Base-by-base conservation (phyloP, 441 rosid genomes). In the Metrosideros polymorpha region DNA sequence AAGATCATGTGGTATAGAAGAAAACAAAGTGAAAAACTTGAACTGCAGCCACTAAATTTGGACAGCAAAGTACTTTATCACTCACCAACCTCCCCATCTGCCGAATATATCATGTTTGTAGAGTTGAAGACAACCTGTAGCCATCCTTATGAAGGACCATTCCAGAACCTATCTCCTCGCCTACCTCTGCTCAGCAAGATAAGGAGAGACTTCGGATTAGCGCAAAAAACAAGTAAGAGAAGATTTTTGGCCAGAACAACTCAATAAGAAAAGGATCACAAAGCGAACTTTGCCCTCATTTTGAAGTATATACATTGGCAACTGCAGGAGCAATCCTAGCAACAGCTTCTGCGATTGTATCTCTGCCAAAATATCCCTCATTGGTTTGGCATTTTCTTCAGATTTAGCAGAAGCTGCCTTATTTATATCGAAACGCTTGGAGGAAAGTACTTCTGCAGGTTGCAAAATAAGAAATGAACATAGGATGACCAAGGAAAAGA, bases 11-110 rank as follows among this genome's bases (percentile, higher is more conserved):
- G 25, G 43, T 63, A 63, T 4, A 9, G 76, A 63, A 63, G 43
- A 63, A 32, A 63, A 32, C 43, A 35, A 39, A 63, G 76, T 18
- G 76, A 63, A 43, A 35, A 63, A 63, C 76, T 63, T 1, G 25
- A 32, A 18, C 25, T 32, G 24, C 10, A 32, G 76, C 76, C 76
- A 30, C 75, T 18, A 4, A 53, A 61, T 61, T 17, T 61, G 75
- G 12, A 61, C 24, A 30, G 42, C 6, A 63, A 63, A 32, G 22
- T 63, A 2, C 27, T 0, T 63, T 43, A 25, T 63, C 43, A 1
- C 12, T 0, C 76, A 18, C 43, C 76, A 32, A 0, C 43, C 6
- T 32, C 13, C 75, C 76, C 25, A 0, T 63, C 42, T 32, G 43
- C 43, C 13, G 1, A 17, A 35, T 63, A 17, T 8, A 32, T 63